Percentiles rank a stretch among this genome's conserved stretches.
Conservation (phyloP, 1,284 basidiomycete genomes). For the Melampsora americana region DNA sequence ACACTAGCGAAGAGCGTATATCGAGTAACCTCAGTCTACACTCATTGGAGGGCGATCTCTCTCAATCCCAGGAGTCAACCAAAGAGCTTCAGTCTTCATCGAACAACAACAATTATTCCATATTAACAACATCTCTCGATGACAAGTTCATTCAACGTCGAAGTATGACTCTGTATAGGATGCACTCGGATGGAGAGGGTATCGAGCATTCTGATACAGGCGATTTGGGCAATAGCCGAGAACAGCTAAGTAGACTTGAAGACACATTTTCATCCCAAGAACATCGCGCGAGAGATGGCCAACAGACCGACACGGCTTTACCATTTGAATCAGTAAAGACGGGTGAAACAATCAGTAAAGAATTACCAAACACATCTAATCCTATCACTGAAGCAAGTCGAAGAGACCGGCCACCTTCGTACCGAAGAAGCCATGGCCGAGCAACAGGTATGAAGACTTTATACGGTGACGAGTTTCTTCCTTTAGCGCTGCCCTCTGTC, state of each 20-base stretch:
- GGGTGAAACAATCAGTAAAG: no score
- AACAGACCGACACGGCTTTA: no score
- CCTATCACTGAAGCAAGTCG: neutral
- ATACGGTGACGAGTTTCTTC: neutral
- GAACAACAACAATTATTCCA: neutral
- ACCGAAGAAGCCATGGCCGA: conserved; percentile 1
- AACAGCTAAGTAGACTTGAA: neutral
- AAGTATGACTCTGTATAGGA: conserved; percentile 3
- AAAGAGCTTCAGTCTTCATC: neutral
- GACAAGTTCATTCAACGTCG: conserved; percentile 3
- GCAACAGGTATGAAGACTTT: neutral
- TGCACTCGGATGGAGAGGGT: neutral
- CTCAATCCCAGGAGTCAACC: neutral
- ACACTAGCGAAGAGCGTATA: neutral
- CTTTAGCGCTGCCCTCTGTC: no score
- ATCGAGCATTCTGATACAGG: neutral
- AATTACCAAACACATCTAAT: no score
- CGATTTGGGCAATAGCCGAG: neutral
- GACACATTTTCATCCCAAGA: neutral
- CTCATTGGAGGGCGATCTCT: conserved; percentile 5
- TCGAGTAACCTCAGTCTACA: neutral
- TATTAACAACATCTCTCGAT: conserved; percentile 2
- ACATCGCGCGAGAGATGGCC: no score
- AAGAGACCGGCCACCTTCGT: conserved; percentile 11
- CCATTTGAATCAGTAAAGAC: no score